Base-by-base conservation (phyloP, 2,329 filamentous ascomycete genomes). In the Cladosporium halotolerans region DNA sequence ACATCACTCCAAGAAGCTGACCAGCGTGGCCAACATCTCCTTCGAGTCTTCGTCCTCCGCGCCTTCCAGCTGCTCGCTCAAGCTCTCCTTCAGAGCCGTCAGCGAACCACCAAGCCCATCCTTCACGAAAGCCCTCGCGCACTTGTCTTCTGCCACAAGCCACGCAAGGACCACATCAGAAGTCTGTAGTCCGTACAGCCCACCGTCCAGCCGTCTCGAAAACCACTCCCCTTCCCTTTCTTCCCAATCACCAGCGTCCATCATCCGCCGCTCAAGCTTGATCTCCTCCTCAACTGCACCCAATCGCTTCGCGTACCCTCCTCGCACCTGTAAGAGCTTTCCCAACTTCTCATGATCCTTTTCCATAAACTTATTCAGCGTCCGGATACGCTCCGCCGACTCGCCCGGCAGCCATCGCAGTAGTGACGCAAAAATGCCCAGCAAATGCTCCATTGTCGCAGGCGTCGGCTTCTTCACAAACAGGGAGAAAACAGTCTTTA, bases 301-400 rank as follows among this genome's bases (percentile, higher is more conserved):
- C 1, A 95, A 71, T 13, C 81, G 78, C 0, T 77, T 73, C 0
- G 80, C 79, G 66, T 90, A 95, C 10, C 88, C 85, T 45, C 81
- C 74, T 39, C 91, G 81, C 45, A 96, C 70, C 55, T 79, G 76
- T 34, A 95, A 69, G 4, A 97, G 75, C 66, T 84, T 88, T 5
- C 67, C 73, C 36, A 89, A 82, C 75, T 97, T 97, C 60, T 85
- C 89, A 67, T 95, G 96, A 59, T 96, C 84, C 66, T 89, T 95
- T 69, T 99, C 93, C 14, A 96, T 86, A 63, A 97, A 97, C 66
- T 99, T 99, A 45, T 91, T 92, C 3, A 97, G 78, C 1, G 86
- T 81, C 3, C 93, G 82, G 61, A 97, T 95, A 5, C 93, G 81
- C 32, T 84, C 79, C 0, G 88, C 77, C 1, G 88, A 90, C 32